phyloP scores from a whole-genome alignment of 305 asterid species.

The Andrographis paniculata region DNA sequence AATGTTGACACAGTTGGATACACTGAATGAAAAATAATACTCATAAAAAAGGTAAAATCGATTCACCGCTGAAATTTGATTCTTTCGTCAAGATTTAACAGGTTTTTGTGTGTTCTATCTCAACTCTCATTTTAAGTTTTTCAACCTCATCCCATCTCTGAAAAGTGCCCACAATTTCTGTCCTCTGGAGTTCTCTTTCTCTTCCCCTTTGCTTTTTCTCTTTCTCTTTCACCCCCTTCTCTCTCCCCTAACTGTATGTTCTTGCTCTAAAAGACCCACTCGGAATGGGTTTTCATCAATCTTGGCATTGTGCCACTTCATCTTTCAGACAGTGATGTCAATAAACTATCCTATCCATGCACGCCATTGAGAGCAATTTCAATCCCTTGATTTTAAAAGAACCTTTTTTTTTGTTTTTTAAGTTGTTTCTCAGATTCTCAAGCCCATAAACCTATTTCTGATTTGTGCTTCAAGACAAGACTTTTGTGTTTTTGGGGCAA shows the following conservation, averaged over 20 bases:
- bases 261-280: neutral
- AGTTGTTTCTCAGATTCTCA: neutral
- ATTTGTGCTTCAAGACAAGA: neutral
- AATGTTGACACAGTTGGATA: too few relatives aligned
- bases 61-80: too few relatives aligned
- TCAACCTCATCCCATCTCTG: neutral
- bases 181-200: neutral
- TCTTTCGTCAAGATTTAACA: too few relatives aligned
- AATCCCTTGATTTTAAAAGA: too few relatives aligned
- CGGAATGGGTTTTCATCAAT: neutral
- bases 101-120: too few relatives aligned
- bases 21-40: too few relatives aligned
- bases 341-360: too few relatives aligned
- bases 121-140: too few relatives aligned
- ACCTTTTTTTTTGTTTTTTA: too few relatives aligned
- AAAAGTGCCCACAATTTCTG: neutral
- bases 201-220: neutral
- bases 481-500: neutral
- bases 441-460: neutral
- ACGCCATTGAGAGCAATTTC: neutral
- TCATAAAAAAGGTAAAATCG: too few relatives aligned
- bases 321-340: too few relatives aligned
- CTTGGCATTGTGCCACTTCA: neutral
- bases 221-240: neutral
- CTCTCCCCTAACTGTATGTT: neutral